phyloP scores from a whole-genome alignment of 2,329 filamentous ascomycete species.

The Sclerotinia spermophila region DNA sequence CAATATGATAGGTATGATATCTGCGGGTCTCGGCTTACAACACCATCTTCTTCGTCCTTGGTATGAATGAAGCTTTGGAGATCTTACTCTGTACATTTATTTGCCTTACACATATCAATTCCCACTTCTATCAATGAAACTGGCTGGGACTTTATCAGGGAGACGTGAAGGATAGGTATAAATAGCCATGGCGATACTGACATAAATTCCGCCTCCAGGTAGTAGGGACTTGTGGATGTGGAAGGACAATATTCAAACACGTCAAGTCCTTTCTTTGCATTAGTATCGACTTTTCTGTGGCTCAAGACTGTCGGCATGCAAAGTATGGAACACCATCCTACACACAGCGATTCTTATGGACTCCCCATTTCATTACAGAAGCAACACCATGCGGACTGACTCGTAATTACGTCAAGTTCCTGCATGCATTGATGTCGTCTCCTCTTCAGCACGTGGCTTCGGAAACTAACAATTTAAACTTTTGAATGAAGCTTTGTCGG shows the following conservation, averaged over 20 bases:
- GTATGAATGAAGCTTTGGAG: background rate
- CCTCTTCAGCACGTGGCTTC: background rate
- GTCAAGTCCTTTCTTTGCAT: background rate
- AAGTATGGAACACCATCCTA: background rate
- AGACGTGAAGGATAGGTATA: background rate
- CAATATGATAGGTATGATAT: background rate
- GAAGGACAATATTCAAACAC: background rate
- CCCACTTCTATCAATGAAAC: background rate
- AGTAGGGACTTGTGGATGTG: no score
- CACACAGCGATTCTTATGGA: background rate
- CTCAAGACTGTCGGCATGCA: background rate
- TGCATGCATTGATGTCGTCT: background rate
- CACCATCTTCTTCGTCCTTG: background rate
- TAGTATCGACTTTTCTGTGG: background rate
- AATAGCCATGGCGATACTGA: background rate
- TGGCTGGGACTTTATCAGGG: background rate
- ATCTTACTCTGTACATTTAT: background rate
- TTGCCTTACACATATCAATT: background rate
- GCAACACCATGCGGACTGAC: no score
- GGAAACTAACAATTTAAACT: background rate
- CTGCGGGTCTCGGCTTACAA: background rate
- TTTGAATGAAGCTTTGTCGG: background rate
- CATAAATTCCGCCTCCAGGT: background rate
- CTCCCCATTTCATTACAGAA: background rate
- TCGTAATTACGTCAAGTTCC: background rate